Percentiles rank a stretch among this genome's conserved stretches.
Conservation (phyloP, 2,329 filamentous ascomycete species). For the Emmonsia crescens region DNA sequence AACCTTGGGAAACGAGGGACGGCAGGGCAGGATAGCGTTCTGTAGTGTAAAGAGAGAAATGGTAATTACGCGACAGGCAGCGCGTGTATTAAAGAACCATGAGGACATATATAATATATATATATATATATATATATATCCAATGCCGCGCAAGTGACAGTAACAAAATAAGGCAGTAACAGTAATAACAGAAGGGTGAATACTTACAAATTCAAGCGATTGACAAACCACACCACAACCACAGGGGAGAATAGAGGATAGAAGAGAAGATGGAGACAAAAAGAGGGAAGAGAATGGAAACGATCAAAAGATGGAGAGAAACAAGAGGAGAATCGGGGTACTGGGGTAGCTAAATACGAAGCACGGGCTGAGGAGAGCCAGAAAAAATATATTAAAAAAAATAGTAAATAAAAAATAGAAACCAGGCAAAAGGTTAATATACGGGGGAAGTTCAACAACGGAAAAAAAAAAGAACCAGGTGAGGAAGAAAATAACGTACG, state of each 20-base stretch:
- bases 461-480: too few species aligned
- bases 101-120: too few species aligned
- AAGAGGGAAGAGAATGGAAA: background rate
- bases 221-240: background rate
- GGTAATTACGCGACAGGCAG: background rate
- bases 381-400: too few species aligned
- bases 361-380: background rate
- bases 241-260: background rate
- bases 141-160: background rate
- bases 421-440: background rate
- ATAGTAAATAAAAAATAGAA: background rate
- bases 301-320: background rate
- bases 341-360: background rate
- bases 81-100: too few species aligned
- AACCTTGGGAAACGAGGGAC: background rate
- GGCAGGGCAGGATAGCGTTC: background rate
- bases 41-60: background rate
- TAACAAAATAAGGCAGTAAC: background rate
- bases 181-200: background rate
- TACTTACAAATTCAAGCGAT: background rate
- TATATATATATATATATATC: background rate
- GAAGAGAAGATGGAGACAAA: too few species aligned
- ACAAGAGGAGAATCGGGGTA: background rate
- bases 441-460: background rate
- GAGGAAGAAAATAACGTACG: too few species aligned